Evolutionary conservation across 352 stramenopile species (phyloP), one percentile per base, ranked within the genome.

Genomic region (Plasmopara halstedii): DNA sequence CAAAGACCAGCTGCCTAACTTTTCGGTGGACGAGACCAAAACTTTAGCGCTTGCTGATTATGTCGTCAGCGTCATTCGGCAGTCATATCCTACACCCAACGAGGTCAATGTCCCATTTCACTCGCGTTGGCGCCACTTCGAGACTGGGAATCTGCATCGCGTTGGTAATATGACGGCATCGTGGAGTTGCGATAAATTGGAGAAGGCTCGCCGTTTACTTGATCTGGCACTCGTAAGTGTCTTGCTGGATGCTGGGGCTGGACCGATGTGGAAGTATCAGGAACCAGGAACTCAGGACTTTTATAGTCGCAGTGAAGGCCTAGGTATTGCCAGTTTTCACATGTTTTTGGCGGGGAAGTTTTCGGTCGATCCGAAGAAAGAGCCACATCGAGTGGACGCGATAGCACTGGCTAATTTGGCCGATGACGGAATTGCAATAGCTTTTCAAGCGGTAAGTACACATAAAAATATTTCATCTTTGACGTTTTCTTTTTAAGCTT

Each of bases 241-340:
- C 15, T 57, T 94, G 13, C 57, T 94, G 20, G 82, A 94, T 40
- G 82, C 82, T 0, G 78, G 78, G n/a, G 78, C 75, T 1, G 78
- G 78, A 0, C 61, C 67, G 7, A 65, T 59, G 35, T 94, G 82
- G 82, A 75, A 62, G 48, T 94, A 67, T 60, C 75, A 76, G 43
- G 82, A 94, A 46, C 70, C 63, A 2, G 64, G 43, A 1, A 89
- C 79, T 0, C 64, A 80, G n/a, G 59, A 88, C 52, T 51, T 64
- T 4, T 85, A 83, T 50, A 77, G 38, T 29, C 77, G 82, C 20
- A 90, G 77, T 45, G 82, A 94, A 56, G 82, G 82, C 0, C 57
- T 94, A 19, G 82, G 82, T 18, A 73, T 94, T 34, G 82, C 82
- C 20, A 88, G 73, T 38, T 79, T 92, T 34, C 77, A 91, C 73